These are phyloP conservation scores for Piedraia hortae DNA, from an alignment of 2,329 filamentous ascomycete species.

Conservation along the genomic window DNA sequence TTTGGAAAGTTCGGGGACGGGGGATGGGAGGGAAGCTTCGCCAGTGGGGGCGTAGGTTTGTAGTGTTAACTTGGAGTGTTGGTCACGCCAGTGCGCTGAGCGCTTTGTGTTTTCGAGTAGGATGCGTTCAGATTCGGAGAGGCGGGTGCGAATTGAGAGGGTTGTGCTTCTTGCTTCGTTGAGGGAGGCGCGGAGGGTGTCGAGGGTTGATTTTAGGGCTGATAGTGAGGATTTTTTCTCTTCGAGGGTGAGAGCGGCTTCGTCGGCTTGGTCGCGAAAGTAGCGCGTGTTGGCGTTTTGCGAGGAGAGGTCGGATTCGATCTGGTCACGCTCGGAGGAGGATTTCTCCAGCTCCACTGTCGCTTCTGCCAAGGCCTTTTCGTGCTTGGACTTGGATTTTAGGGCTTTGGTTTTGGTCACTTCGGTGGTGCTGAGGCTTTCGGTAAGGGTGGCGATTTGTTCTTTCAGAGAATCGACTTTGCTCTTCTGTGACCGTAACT, in stretches of 20 bases:
- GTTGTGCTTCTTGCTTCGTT: conserved; percentile 73
- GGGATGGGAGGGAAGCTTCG: conserved; percentile 25
- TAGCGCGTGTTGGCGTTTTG: conserved; percentile 52
- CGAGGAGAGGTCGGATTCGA: conserved; percentile 51
- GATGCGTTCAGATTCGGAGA: conserved; percentile 85
- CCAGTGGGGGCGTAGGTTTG: conserved; percentile 42
- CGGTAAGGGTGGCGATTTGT: conserved; percentile 52
- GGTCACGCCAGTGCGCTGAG: conserved; percentile 66
- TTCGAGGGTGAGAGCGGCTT: conserved; percentile 49
- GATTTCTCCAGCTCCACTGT: conserved; percentile 51
- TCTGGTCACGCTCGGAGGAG: conserved; percentile 41
- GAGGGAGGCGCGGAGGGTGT: conserved; percentile 59
- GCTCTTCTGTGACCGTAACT: conserved; percentile 64
- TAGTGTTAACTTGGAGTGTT: conserved; percentile 54
- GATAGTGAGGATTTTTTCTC: conserved; percentile 58
- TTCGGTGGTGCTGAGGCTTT: conserved; percentile 64
- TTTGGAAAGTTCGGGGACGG: conserved; percentile 53
- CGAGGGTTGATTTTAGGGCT: conserved; percentile 56
- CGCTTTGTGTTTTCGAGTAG: conserved; percentile 66
- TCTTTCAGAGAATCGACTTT: conserved; percentile 76
- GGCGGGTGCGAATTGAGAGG: conserved; percentile 95
- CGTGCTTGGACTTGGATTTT: conserved; percentile 67
- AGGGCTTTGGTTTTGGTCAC: conserved; percentile 77
- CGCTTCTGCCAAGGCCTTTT: conserved; percentile 56
- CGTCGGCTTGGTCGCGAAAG: conserved; percentile 44